These are phyloP conservation scores for Phytophthora citrophthora DNA, from an alignment of 352 stramenopile genomes.

Conservation along the genomic window DNA sequence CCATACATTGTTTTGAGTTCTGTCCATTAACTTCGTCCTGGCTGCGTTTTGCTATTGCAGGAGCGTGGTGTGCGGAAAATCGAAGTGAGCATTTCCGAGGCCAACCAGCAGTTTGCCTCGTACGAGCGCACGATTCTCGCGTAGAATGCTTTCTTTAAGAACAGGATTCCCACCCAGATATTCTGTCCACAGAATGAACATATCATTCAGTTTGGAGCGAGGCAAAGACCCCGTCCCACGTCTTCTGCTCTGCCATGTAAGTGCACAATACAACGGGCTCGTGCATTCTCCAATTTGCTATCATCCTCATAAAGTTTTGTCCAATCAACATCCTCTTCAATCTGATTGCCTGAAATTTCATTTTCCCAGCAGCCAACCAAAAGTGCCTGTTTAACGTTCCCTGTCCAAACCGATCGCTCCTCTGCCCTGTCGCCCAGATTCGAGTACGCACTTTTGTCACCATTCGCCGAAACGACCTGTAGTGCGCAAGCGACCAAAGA, in stretches of 20 bases:
- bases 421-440: conserved; percentile 3
- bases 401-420: conserved; percentile 40
- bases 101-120: conserved; percentile 88
- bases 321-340: conserved; percentile 14
- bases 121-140: conserved; percentile 78
- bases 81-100: conserved; percentile 95
- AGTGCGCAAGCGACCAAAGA: conserved; percentile 12
- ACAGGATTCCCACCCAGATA: not conserved
- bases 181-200: not conserved
- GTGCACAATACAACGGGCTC: conserved; percentile 36
- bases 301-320: not conserved
- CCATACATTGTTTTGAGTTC: not conserved
- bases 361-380: conserved; percentile 35
- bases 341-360: conserved; percentile 33
- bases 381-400: conserved; percentile 16
- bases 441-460: too few relatives aligned
- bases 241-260: conserved; percentile 12
- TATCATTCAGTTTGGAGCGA: not conserved
- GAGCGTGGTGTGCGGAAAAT: conserved; percentile 88
- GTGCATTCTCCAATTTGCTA: conserved; percentile 3
- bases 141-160: conserved; percentile 24
- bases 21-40: not conserved
- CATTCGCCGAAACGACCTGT: conserved; percentile 39
- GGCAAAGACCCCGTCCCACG: conserved; percentile 20
- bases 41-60: conserved; percentile 23